phyloP scores from a whole-genome alignment of 1,139 yeast genomes.

The Saccharomycopsis phalli region DNA sequence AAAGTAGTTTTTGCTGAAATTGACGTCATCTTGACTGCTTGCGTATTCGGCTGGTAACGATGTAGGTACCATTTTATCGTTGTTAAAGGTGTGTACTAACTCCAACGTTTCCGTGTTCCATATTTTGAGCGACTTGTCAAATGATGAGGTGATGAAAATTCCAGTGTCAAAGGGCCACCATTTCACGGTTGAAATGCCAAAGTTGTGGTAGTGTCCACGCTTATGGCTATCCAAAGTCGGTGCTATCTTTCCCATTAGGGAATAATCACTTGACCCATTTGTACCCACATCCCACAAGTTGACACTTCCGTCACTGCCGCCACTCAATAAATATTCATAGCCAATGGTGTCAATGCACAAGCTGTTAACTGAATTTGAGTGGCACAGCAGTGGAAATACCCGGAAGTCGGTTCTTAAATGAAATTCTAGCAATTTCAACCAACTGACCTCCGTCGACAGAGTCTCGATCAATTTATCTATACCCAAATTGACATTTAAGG shows the following conservation, averaged over 20 bases:
- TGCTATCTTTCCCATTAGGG: neutral
- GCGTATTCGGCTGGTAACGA: neutral
- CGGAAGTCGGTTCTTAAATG: neutral
- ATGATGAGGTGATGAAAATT: slow-evolving; percentile 74
- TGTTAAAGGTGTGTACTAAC: slow-evolving; percentile 57
- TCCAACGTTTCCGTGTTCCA: slow-evolving; percentile 70
- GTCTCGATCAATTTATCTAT: neutral
- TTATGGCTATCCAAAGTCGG: neutral
- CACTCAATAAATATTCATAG: slow-evolving; percentile 50
- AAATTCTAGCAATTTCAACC: neutral
- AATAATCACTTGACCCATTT: slow-evolving; percentile 18
- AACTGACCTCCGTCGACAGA: too few relatives aligned
- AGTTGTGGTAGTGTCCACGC: slow-evolving; percentile 43
- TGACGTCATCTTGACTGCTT: neutral
- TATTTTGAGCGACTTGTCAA: slow-evolving; percentile 65
- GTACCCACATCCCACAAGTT: slow-evolving; percentile 48
- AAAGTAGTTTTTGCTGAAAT: slow-evolving; percentile 22
- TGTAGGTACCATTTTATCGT: slow-evolving; percentile 13
- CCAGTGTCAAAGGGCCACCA: slow-evolving; percentile 95
- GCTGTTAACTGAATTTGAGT: slow-evolving; percentile 46
- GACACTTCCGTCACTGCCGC: slow-evolving; percentile 70
- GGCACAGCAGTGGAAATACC: slow-evolving; percentile 2
- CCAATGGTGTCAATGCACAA: slow-evolving; percentile 52
- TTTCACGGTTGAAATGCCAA: slow-evolving; percentile 61
- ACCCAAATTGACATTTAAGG: neutral